Percentiles rank a stretch among this genome's conserved stretches.
Evolutionary conservation across 345 rosid species (phyloP).

Genomic region (Iberis pinnata): DNA sequence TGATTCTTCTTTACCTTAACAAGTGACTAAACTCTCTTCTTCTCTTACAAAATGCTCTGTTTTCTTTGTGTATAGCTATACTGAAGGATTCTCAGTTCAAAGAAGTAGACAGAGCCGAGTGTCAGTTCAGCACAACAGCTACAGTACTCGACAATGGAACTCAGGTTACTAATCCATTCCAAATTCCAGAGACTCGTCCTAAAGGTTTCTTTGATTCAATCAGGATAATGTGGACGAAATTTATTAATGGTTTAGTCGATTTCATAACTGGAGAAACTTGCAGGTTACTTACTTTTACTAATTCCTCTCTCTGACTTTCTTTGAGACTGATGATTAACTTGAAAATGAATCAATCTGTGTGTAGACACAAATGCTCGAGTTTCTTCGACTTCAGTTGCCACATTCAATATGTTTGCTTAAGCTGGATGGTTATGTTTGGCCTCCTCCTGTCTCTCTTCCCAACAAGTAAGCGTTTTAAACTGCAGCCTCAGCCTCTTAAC

Average conservation of each 20-base stretch:
- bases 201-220: constrained; percentile 69
- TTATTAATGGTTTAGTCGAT: constrained; percentile 60
- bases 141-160: constrained; percentile 78
- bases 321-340: not conserved
- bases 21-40: not conserved
- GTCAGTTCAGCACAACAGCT: constrained; percentile 79
- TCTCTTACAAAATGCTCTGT: constrained; percentile 8
- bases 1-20: constrained; percentile 9
- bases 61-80: constrained; percentile 50
- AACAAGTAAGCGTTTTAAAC: constrained; percentile 44
- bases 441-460: constrained; percentile 64
- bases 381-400: constrained; percentile 89
- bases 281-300: constrained; percentile 58
- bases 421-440: constrained; percentile 81
- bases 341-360: constrained; percentile 4
- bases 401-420: constrained; percentile 78
- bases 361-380: constrained; percentile 65
- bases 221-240: constrained; percentile 41
- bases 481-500: too few relatives aligned
- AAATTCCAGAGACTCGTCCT: constrained; percentile 45
- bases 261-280: constrained; percentile 75
- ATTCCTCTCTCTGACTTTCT: not conserved
- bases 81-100: constrained; percentile 75
- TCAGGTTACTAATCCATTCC: constrained; percentile 65
- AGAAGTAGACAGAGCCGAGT: constrained; percentile 87